Conservation (phyloP, 768 basidiomycete genomes). For the Russula sp. region DNA sequence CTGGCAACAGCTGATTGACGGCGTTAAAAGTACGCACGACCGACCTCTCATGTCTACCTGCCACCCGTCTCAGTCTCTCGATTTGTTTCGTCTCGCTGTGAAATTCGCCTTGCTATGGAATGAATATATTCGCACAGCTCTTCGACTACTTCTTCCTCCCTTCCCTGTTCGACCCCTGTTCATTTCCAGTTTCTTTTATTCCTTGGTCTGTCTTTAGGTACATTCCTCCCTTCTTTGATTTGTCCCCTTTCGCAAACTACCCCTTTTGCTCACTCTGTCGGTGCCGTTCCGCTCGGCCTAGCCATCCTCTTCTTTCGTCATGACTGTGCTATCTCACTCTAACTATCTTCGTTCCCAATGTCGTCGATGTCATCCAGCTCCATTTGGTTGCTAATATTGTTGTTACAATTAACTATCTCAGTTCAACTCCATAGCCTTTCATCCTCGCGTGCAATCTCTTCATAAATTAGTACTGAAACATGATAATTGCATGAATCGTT, state of each 20-base stretch:
- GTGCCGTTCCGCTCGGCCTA: not conserved
- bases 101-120: conserved; percentile 20
- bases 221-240: not conserved
- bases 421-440: conserved; percentile 7
- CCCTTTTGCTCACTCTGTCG: not conserved
- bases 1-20: conserved; percentile 4
- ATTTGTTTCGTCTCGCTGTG: conserved; percentile 20
- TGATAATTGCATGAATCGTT: conserved; percentile 1
- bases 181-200: not conserved
- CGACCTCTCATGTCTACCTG: conserved; percentile 1
- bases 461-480: conserved; percentile 5
- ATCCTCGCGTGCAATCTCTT: conserved; percentile 2
- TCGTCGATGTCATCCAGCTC: conserved; percentile 17
- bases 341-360: conserved; percentile 12
- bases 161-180: not conserved
- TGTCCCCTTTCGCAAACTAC: conserved; percentile 11
- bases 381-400: conserved; percentile 11
- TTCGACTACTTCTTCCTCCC: conserved; percentile 6
- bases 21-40: conserved; percentile 1
- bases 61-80: conserved; percentile 7
- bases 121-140: conserved; percentile 16
- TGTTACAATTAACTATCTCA: conserved; percentile 18
- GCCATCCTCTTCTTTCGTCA: not conserved
- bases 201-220: conserved; percentile 4
- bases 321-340: conserved; percentile 19